Evolutionary conservation across 73 alveolate genomes (phyloP), one percentile per base, ranked within the genome.

Genomic region (Paramecium pentaurelia): DNA sequence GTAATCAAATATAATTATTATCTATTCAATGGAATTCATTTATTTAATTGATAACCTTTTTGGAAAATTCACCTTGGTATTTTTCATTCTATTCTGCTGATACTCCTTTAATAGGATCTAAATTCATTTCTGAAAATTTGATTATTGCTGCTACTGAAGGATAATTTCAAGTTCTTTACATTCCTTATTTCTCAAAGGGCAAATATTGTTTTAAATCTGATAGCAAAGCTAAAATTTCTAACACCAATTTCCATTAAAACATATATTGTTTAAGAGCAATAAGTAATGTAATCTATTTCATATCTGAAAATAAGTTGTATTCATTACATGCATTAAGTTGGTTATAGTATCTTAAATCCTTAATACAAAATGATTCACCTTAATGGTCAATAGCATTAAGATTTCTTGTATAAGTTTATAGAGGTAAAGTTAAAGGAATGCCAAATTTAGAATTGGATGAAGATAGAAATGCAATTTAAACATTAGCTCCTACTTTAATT

Each of bases 11-110:
- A 16, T 11, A 80, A 44, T 30, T 47, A 9, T 9, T 80, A 40
- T 80, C 91, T 1, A 80, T 80, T 12, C 27, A 80, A 80, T 80
- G 91, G 91, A 80, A 80, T 37, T 80, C 91, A 8, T 80, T 80
- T 28, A 80, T 80, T 27, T 47, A 80, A 80, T 27, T 80, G 20
- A 27, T 80, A n/a, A 44, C 77, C 2, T 80, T 27, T 45, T 16
- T 80, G 49, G 91, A 80, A 14, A 44, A 11, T 80, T 80, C 47
- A 0, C 45, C 71, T 4, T 80, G 91, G 91, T 80, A 80, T 80
- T 27, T 45, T 27, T 45, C 77, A 16, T 80, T 32, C 58, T 49
- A 80, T 80, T 42, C 58, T 45, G 71, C 91, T 42, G 91, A 80
- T 25, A 44, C 44, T 20, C 25, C 75, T 4, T 42, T 80, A 9